Evolutionary conservation across 441 rosid species (phyloP).

Genomic region (Metrosideros polymorpha): DNA sequence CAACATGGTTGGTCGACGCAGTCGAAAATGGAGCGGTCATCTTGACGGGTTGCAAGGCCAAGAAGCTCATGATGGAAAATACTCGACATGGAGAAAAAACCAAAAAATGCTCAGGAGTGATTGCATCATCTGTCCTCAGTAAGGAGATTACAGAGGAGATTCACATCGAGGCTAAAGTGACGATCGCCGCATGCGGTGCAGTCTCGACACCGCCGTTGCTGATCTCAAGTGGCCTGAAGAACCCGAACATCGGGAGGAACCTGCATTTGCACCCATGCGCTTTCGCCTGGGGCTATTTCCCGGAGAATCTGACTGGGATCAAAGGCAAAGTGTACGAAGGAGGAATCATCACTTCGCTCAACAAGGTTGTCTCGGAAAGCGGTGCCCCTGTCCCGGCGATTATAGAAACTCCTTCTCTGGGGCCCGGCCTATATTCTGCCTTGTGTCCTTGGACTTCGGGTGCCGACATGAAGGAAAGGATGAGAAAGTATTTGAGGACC

Average conservation of each 20-base stretch:
- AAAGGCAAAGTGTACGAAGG: slow-evolving; percentile 63
- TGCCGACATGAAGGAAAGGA: slow-evolving; percentile 41
- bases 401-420: slow-evolving; percentile 71
- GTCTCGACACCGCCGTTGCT: slow-evolving; percentile 70
- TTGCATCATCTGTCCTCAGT: slow-evolving; percentile 25
- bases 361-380: slow-evolving; percentile 32
- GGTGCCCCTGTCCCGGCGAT: slow-evolving; percentile 41
- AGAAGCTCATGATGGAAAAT: slow-evolving; percentile 44
- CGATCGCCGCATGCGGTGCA: slow-evolving; percentile 74
- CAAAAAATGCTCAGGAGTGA: slow-evolving; percentile 68
- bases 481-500: slow-evolving; percentile 72
- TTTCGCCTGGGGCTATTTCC: slow-evolving; percentile 91
- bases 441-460: slow-evolving; percentile 80
- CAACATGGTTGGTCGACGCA: slow-evolving; percentile 82
- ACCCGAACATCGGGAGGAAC: slow-evolving; percentile 57
- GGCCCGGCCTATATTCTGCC: slow-evolving; percentile 48
- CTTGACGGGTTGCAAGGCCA: slow-evolving; percentile 76
- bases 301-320: slow-evolving; percentile 30
- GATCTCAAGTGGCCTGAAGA: slow-evolving; percentile 77
- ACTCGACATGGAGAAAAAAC: slow-evolving; percentile 13
- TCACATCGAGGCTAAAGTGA: slow-evolving; percentile 59
- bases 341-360: slow-evolving; percentile 79
- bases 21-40: slow-evolving; percentile 60
- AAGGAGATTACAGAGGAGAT: slow-evolving; percentile 27
- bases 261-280: slow-evolving; percentile 80